phyloP scores from a whole-genome alignment of 106 monocot species.

The Dendrobium officinale region DNA sequence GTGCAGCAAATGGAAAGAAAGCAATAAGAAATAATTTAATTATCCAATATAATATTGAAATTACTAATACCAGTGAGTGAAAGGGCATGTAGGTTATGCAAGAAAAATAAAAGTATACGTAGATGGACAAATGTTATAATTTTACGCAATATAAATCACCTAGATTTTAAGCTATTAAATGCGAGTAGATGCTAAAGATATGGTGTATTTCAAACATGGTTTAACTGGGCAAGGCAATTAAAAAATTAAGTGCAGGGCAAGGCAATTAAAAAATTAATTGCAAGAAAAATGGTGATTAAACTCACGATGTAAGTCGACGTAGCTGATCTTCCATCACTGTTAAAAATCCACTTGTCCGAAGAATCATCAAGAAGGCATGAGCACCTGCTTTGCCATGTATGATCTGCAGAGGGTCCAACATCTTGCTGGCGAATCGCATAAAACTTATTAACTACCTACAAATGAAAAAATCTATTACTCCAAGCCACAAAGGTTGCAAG shows the following conservation, averaged over 20 bases:
- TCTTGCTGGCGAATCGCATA: constrained; percentile 59
- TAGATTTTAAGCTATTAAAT: not conserved
- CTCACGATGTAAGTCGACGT: constrained; percentile 89
- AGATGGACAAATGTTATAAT: not conserved
- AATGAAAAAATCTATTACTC: constrained; percentile 3
- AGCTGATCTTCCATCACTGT: constrained; percentile 37
- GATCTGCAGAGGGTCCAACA: constrained; percentile 19
- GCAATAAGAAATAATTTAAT: too few relatives aligned
- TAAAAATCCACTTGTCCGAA: constrained; percentile 68
- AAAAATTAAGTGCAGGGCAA: not conserved
- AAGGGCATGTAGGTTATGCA: not conserved
- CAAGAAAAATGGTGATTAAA: constrained; percentile 15
- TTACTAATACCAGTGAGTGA: not conserved
- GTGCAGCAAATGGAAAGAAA: too few relatives aligned
- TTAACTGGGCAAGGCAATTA: not conserved
- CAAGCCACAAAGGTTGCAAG: not conserved
- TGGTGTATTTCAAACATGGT: not conserved
- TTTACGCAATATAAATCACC: not conserved
- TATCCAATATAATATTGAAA: not conserved
- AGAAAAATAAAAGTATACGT: not conserved
- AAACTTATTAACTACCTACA: constrained; percentile 75
- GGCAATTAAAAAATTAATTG: not conserved
- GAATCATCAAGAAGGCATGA: constrained; percentile 66
- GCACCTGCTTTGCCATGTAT: constrained; percentile 60
- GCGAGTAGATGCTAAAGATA: not conserved